Conservation (phyloP, 129 eudicot genomes). For the Solidago caesia region DNA sequence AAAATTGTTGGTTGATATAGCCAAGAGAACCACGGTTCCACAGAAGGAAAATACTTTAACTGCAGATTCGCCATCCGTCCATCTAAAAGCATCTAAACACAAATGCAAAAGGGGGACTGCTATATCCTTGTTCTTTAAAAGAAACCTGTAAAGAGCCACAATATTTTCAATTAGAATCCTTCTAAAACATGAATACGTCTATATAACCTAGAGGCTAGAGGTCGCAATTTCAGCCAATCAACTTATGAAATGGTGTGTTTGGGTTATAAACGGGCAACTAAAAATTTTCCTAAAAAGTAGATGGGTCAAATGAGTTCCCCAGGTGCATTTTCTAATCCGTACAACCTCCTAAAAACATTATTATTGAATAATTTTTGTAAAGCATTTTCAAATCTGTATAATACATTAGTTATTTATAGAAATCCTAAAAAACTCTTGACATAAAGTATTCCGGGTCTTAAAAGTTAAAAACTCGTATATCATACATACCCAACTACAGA, state of each 20-base stretch:
- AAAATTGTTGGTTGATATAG: conserved; percentile 53
- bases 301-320: neutral
- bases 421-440: neutral
- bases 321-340: neutral
- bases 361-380: neutral
- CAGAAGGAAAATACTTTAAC: conserved; percentile 66
- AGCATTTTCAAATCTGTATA: neutral
- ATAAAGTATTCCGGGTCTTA: neutral
- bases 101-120: conserved; percentile 73
- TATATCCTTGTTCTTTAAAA: conserved; percentile 59
- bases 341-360: neutral
- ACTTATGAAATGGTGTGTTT: neutral
- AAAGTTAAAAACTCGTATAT: neutral
- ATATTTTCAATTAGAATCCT: neutral
- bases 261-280: neutral
- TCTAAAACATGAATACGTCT: neutral
- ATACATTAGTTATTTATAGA: neutral
- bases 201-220: neutral
- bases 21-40: conserved; percentile 60
- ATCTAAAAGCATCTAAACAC: conserved; percentile 70
- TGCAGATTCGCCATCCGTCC: conserved; percentile 84
- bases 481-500: conserved; percentile 75
- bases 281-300: neutral
- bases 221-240: neutral
- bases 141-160: conserved; percentile 53